Conservation (phyloP, 345 rosid species). For the Garcia nutans region DNA sequence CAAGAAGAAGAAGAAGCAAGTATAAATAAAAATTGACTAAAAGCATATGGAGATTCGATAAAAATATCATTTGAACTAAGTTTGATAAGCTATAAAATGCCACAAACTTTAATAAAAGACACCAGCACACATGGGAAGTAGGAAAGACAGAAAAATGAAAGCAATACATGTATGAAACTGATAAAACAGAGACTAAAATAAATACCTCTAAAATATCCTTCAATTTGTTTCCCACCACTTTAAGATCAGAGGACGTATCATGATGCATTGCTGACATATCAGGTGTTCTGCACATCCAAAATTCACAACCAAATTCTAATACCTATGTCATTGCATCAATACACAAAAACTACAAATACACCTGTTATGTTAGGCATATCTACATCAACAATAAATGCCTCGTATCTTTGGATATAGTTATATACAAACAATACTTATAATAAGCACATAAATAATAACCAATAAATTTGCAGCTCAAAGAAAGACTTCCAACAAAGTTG, state of each 20-base stretch:
- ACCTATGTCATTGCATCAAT: background rate
- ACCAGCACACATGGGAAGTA: background rate
- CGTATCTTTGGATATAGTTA: background rate
- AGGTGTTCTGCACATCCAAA: constrained; percentile 58
- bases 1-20: no score
- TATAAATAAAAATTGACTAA: background rate
- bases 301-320: background rate
- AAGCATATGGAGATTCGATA: background rate
- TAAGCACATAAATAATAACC: background rate
- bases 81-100: background rate
- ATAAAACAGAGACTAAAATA: constrained; percentile 1
- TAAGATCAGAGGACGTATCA: constrained; percentile 67
- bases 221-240: constrained; percentile 56
- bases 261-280: constrained; percentile 78
- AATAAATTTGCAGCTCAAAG: background rate
- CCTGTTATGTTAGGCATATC: background rate
- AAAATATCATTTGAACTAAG: background rate
- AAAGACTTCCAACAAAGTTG: background rate
- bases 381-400: background rate
- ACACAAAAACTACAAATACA: background rate
- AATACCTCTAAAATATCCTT: constrained; percentile 64
- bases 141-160: background rate
- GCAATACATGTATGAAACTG: background rate
- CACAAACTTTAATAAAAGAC: background rate
- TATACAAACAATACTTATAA: background rate